Conservation (phyloP, 2,329 filamentous ascomycete species). For the Penicillium sp. region DNA sequence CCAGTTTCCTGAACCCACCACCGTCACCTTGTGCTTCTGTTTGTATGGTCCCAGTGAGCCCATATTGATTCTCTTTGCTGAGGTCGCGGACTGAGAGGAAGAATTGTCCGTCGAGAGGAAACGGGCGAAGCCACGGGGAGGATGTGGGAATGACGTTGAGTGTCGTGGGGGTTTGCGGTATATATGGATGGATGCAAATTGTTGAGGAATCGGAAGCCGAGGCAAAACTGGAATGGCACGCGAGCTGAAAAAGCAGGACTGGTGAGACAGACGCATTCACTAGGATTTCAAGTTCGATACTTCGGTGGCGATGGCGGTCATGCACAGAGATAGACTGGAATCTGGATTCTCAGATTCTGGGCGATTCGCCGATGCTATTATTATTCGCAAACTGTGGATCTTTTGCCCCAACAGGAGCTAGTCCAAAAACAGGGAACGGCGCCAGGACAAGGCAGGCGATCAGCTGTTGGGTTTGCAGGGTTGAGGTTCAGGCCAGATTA, state of each 20-base stretch:
- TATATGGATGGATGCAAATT: conserved; percentile 27
- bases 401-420: conserved; percentile 18
- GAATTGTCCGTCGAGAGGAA: conserved; percentile 23
- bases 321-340: conserved; percentile 17
- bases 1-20: conserved; percentile 98
- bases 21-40: conserved; percentile 59
- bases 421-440: background rate
- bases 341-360: background rate
- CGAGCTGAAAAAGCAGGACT: conserved; percentile 31
- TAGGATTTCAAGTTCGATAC: background rate
- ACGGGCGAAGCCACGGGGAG: conserved; percentile 19
- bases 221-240: conserved; percentile 31
- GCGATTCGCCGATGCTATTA: conserved; percentile 18
- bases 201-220: conserved; percentile 34
- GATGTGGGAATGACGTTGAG: conserved; percentile 23
- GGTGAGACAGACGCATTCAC: conserved; percentile 29
- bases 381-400: conserved; percentile 28
- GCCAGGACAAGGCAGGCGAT: conserved; percentile 7
- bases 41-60: conserved; percentile 36
- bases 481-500: conserved; percentile 1
- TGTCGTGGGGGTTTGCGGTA: conserved; percentile 15
- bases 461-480: conserved; percentile 9
- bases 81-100: conserved; percentile 7
- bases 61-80: conserved; percentile 33
- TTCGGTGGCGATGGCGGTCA: conserved; percentile 20